These are phyloP conservation scores for Pneumocystis murina DNA, from an alignment of 1,139 yeast species.

Conservation along the genomic window DNA sequence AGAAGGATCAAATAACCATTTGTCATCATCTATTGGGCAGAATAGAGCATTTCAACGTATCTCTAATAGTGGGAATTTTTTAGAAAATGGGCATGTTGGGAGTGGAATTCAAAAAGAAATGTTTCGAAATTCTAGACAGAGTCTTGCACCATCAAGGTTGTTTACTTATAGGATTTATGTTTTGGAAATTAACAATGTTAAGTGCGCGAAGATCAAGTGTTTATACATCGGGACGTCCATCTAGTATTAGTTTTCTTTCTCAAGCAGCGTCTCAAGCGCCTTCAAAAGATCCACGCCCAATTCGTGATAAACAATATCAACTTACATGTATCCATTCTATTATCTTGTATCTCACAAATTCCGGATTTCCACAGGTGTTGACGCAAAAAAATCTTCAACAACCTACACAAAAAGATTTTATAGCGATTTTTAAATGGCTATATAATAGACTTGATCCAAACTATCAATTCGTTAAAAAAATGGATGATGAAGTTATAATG, in stretches of 20 bases:
- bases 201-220: slow-evolving; percentile 1
- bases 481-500: slow-evolving; percentile 63
- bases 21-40: neutral
- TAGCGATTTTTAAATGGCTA: slow-evolving; percentile 61
- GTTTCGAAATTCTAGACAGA: neutral
- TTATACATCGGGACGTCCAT: neutral
- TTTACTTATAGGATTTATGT: neutral
- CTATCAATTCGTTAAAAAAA: slow-evolving; percentile 48
- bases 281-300: slow-evolving; percentile 53
- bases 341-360: slow-evolving; percentile 42
- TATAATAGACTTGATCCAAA: slow-evolving; percentile 69
- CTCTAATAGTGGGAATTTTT: neutral
- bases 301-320: slow-evolving; percentile 59
- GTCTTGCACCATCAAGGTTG: neutral
- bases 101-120: neutral
- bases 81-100: neutral
- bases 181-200: neutral
- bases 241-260: slow-evolving; percentile 1
- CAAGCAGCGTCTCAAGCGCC: neutral
- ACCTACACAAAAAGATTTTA: slow-evolving; percentile 84
- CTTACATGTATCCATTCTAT: slow-evolving; percentile 26
- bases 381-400: slow-evolving; percentile 49
- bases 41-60: neutral
- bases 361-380: slow-evolving; percentile 55
- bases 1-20: neutral